Base-by-base conservation (phyloP, 352 stramenopile genomes). In the Phytophthora hibernalis region DNA sequence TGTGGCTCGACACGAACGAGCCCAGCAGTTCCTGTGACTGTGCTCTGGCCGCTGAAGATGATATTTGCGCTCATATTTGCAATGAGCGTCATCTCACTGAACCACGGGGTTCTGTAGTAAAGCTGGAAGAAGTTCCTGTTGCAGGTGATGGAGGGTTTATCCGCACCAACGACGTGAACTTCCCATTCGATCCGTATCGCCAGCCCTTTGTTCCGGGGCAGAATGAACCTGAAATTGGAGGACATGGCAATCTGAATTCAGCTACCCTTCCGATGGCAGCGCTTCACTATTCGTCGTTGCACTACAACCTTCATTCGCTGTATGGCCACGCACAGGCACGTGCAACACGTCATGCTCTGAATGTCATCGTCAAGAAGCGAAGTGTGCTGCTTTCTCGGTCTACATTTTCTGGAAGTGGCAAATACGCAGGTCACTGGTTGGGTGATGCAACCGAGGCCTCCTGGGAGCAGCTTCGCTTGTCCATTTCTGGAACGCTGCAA, bases 1-100 rank as follows among this genome's bases (percentile, higher is more conserved):
- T 97, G 26, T 97, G 89, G 90, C 69, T 97, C 7, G 82, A 97
- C 38, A 85, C 79, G 61, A 94, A 96, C 56, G 89, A 97, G 28
- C 82, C 85, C 4, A 91, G 78, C 21, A 90, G 79, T 47, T 70
- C 80, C 24, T 96, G 87, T 38, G 85, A 93, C 56, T 68, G 72
- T 42, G 61, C 54, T 22, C 54, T 86, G 35, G 72, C 77, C 5
- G 68, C 55, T 11, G 38, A 87, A 47, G 61, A 63, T 11, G 63
- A 86, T 18, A 68, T 77, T 15, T 91, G 82, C 20, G n/a, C 33
- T 38, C 47, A 62, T 4, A 51, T 67, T 24, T 79, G 67, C 40
- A 51, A 18, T 20, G 54, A 57, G 3, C 35, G 42, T 13, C 55
- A 60, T 22, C 26, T 35, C 4, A 66, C 35, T 10, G 31, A 13